Base-by-base conservation (phyloP, 1,284 basidiomycete genomes). In the Melampsora larici-populina region DNA sequence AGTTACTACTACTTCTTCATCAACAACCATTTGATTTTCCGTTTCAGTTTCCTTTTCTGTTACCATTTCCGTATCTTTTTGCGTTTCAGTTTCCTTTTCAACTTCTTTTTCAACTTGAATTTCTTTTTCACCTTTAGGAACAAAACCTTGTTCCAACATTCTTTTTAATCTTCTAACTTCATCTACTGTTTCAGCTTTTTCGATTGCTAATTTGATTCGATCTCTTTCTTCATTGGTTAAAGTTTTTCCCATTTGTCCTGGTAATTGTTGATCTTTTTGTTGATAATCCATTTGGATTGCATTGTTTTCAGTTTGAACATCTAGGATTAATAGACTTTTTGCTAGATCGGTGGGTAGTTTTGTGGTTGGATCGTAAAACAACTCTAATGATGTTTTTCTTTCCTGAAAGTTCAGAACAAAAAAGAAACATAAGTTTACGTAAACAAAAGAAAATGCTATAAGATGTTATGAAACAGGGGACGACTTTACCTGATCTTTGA, bases 171-270 rank as follows among this genome's bases (percentile, higher is more conserved):
- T 88, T 83, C 91, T 88, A 81, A 97, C 90, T 85, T 97, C 94
- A 81, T 97, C 96, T 78, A 94, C 89, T 64, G 92, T 95, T 70
- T 90, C 90, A 40, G 95, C 96, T 79, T 90, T 89, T 79, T 92
- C 92, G 82, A 98, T 94, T 21, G 95, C 94, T 79, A 90, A 89
- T 83, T 91, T 91, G 80, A 98, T 92, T 81, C 90, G 89, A 82
- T 92, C 90, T 82, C 92, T 91, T 83, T 98, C 95, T 81, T 96
- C 93, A 80, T 91, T 91, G 24, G 93, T 94, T 90, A 98, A 91
- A 81, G 95, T 85, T 70, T 93, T 88, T 8, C 93, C 86, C 78
- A 86, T 85, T 13, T 81, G 80, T 4, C 80, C 81, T 8, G 80
- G 79, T 7, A 36, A 36, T 3, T 36, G 36, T 80, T 74, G 15